phyloP scores from a whole-genome alignment of 1,284 basidiomycete genomes.

The Rhodotorula sp. region DNA sequence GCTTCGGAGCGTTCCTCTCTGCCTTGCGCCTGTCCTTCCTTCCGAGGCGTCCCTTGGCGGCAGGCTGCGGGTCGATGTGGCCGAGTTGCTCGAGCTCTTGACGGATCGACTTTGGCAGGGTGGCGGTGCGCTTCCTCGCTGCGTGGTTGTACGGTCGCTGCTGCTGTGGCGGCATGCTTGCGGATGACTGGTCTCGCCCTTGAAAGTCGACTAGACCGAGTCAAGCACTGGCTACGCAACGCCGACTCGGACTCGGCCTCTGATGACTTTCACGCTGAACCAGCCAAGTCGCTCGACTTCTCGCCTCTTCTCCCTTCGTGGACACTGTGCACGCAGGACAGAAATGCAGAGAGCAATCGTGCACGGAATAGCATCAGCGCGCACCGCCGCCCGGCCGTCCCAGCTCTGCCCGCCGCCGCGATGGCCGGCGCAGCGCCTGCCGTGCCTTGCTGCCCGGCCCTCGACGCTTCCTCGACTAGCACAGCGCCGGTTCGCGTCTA shows the following conservation, averaged over 20 bases:
- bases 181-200: background rate
- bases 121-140: conserved; percentile 26
- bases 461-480: background rate
- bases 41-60: conserved; percentile 12
- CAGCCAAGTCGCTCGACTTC: no score
- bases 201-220: no score
- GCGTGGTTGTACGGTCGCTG: conserved; percentile 16
- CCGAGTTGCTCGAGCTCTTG: conserved; percentile 37
- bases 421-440: no score
- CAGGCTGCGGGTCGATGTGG: conserved; percentile 12
- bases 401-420: no score
- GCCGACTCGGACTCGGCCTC: background rate
- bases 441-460: no score
- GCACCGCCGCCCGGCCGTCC: no score
- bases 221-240: no score
- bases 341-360: background rate
- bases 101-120: conserved; percentile 32
- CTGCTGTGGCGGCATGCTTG: conserved; percentile 13
- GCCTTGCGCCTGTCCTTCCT: conserved; percentile 67
- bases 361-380: no score
- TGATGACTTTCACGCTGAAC: background rate
- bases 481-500: background rate
- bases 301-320: background rate
- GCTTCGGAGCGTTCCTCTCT: conserved; percentile 59
- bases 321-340: background rate